Conservation (phyloP, 129 eudicot species). For the Lactuca sativa region DNA sequence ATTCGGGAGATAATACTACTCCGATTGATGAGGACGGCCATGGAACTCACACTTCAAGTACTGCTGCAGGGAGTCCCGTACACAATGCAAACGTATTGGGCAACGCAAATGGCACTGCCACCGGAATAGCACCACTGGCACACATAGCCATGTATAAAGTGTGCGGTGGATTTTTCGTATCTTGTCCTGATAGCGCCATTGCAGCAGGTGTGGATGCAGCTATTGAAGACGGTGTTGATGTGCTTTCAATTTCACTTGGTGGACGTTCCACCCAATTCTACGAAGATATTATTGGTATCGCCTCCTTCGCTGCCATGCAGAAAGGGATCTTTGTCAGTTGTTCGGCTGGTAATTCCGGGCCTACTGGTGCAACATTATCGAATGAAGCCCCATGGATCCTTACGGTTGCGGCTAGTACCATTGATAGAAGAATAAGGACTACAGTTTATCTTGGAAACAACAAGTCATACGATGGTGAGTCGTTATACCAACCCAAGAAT, state of each 20-base stretch:
- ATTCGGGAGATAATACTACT: not conserved
- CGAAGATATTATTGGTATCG: not conserved
- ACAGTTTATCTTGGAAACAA: not conserved
- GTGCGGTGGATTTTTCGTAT: not conserved
- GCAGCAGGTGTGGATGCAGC: not conserved
- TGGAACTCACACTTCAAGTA: not conserved
- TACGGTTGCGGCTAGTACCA: not conserved
- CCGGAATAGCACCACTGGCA: not conserved
- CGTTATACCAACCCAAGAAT: not conserved
- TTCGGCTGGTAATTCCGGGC: not conserved
- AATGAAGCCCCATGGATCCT: not conserved
- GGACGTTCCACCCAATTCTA: not conserved
- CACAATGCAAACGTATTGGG: not conserved
- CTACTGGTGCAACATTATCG: not conserved
- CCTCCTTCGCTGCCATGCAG: not conserved
- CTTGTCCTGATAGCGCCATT: not conserved
- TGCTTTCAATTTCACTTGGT: not conserved
- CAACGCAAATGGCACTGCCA: not conserved
- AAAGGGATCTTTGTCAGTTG: not conserved
- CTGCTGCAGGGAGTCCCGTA: not conserved
- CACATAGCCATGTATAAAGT: not conserved
- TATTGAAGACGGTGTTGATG: not conserved
- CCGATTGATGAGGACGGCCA: not conserved
- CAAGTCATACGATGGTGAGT: not conserved
- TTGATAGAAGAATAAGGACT: not conserved